Percentiles rank a stretch among this genome's conserved stretches.
These are phyloP conservation scores for Amanita muscaria DNA, from an alignment of 768 basidiomycete genomes.

Conservation along the genomic window DNA sequence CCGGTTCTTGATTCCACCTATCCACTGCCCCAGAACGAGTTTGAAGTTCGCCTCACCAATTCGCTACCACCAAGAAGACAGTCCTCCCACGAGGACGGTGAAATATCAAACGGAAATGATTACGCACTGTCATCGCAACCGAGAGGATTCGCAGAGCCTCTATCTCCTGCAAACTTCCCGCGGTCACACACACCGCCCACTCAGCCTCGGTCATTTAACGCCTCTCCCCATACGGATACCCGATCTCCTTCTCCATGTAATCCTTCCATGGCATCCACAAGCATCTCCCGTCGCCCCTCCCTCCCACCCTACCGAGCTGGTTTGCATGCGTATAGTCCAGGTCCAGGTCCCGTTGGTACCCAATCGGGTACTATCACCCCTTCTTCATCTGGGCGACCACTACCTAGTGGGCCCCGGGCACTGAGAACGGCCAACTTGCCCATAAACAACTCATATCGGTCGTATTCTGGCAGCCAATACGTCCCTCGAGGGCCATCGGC, in stretches of 20 bases:
- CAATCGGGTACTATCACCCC: conserved; percentile 18
- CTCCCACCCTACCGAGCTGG: conserved; percentile 2
- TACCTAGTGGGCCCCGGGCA: conserved; percentile 19
- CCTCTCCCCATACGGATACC: conserved; percentile 16
- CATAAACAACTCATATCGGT: conserved; percentile 7
- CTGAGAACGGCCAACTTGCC: conserved; percentile 9
- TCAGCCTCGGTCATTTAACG: conserved; percentile 37
- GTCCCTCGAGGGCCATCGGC: conserved; percentile 44
- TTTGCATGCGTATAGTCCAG: not conserved
- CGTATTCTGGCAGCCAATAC: conserved; percentile 22
- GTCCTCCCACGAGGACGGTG: conserved; percentile 45
- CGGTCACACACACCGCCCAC: conserved; percentile 38
- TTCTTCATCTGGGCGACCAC: conserved; percentile 16
- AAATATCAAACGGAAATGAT: conserved; percentile 33
- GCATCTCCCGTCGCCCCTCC: conserved; percentile 1
- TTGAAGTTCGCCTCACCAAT: no score
- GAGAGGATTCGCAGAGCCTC: not conserved
- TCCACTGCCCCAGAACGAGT: no score
- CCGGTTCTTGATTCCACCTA: not conserved
- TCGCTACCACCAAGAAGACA: conserved; percentile 6
- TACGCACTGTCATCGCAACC: not conserved
- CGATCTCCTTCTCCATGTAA: conserved; percentile 7
- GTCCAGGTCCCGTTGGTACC: not conserved
- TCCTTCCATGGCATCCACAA: not conserved
- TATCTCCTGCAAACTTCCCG: conserved; percentile 18